Percentiles rank a stretch among this genome's conserved stretches.
These are phyloP conservation scores for Malassezia psittaci DNA, from an alignment of 1,284 basidiomycete genomes.

Conservation along the genomic window DNA sequence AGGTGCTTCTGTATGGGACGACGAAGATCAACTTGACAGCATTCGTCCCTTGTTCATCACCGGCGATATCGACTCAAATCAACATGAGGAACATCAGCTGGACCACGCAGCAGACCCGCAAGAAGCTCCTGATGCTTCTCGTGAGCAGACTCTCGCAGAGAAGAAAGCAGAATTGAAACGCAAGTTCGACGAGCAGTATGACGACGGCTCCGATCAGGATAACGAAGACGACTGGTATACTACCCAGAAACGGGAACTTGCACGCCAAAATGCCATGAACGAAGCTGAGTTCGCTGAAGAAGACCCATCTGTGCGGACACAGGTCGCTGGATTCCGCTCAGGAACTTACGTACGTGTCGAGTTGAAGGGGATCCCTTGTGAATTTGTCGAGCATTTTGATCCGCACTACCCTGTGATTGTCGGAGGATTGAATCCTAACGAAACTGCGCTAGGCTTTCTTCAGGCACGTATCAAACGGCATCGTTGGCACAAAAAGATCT, in stretches of 20 bases:
- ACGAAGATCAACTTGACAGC: slow-evolving; percentile 72
- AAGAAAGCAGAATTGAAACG: slow-evolving; percentile 87
- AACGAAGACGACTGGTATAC: slow-evolving; percentile 43
- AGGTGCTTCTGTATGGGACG: slow-evolving; percentile 63
- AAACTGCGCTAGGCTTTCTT: slow-evolving; percentile 79
- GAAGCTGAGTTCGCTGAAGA: slow-evolving; percentile 73
- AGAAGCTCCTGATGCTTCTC: slow-evolving; percentile 24
- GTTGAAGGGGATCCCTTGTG: slow-evolving; percentile 70
- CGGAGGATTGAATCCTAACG: slow-evolving; percentile 80
- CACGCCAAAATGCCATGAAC: slow-evolving; percentile 73
- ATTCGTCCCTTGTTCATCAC: slow-evolving; percentile 87
- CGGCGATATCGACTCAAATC: slow-evolving; percentile 50
- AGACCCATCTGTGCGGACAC: slow-evolving; percentile 65
- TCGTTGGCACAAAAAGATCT: slow-evolving; percentile 79
- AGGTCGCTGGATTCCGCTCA: slow-evolving; percentile 80
- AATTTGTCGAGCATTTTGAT: slow-evolving; percentile 88
- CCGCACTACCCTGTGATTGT: slow-evolving; percentile 80
- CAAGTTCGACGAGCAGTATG: slow-evolving; percentile 94
- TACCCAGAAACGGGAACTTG: slow-evolving; percentile 79
- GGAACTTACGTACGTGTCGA: slow-evolving; percentile 93
- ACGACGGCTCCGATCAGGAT: slow-evolving; percentile 61
- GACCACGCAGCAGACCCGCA: slow-evolving; percentile 39
- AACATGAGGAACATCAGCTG: slow-evolving; percentile 44
- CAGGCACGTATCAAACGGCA: slow-evolving; percentile 95
- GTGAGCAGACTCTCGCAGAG: slow-evolving; percentile 57